These are phyloP conservation scores for Pichia sp. DNA, from an alignment of 1,139 yeast species.

Conservation along the genomic window DNA sequence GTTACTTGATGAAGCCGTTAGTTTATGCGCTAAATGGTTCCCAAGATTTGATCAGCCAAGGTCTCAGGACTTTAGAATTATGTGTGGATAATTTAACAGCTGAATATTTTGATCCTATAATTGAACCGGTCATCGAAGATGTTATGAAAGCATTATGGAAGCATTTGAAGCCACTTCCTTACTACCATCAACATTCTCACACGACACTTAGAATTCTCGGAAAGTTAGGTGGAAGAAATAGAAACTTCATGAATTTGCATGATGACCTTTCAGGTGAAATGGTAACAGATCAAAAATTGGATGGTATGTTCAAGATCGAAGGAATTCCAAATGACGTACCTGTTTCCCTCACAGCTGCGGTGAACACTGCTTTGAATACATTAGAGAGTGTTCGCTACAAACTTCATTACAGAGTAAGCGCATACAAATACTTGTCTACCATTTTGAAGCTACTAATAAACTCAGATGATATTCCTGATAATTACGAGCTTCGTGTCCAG, in stretches of 20 bases:
- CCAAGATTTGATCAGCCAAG: conserved; percentile 90
- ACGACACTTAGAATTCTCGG: conserved; percentile 91
- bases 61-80: conserved; percentile 87
- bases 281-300: conserved; percentile 61
- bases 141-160: conserved; percentile 92
- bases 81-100: conserved; percentile 96
- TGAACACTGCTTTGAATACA: conserved; percentile 64
- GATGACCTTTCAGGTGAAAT: conserved; percentile 54
- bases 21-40: conserved; percentile 88
- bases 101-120: conserved; percentile 93
- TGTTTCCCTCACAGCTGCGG: conserved; percentile 77
- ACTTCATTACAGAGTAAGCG: conserved; percentile 66
- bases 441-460: conserved; percentile 69
- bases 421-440: conserved; percentile 67
- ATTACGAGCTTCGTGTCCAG: conserved; percentile 45
- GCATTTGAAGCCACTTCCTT: conserved; percentile 87
- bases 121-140: conserved; percentile 92
- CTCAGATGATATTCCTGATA: conserved; percentile 56
- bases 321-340: conserved; percentile 63
- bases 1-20: conserved; percentile 82
- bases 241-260: conserved; percentile 76
- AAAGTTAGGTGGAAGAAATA: conserved; percentile 92
- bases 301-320: conserved; percentile 64
- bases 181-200: conserved; percentile 89
- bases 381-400: conserved; percentile 66